Conservation (phyloP, 805 yeast species). For the Barnettozyma siamensis region DNA sequence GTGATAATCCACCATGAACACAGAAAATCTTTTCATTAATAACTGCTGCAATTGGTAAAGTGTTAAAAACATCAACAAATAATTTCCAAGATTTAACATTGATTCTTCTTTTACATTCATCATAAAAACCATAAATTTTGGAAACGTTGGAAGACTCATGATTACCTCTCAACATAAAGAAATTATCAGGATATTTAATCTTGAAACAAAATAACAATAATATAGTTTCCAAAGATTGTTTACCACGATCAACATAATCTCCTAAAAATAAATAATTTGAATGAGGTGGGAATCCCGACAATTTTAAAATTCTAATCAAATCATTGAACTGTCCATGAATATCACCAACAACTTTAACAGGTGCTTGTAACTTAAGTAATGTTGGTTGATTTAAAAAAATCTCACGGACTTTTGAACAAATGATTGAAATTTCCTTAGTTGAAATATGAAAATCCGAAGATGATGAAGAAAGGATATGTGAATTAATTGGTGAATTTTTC, state of each 20-base stretch:
- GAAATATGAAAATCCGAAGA: slow-evolving; percentile 18
- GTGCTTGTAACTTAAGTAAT: slow-evolving; percentile 70
- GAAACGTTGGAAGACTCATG: slow-evolving; percentile 98
- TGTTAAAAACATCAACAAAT: slow-evolving; percentile 91
- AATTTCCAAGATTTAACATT: slow-evolving; percentile 90
- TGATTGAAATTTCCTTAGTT: slow-evolving; percentile 62
- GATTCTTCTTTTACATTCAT: slow-evolving; percentile 93
- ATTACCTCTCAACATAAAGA: slow-evolving; percentile 87
- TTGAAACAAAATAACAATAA: slow-evolving; percentile 83
- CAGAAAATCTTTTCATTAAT: slow-evolving; percentile 94
- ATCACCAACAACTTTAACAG: slow-evolving; percentile 84
- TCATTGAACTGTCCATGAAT: slow-evolving; percentile 97
- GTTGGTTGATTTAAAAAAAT: slow-evolving; percentile 88
- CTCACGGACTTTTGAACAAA: slow-evolving; percentile 85
- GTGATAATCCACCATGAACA: slow-evolving; percentile 81
- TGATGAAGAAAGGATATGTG: slow-evolving; percentile 3
- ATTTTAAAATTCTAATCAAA: slow-evolving; percentile 81
- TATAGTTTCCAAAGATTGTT: slow-evolving; percentile 91
- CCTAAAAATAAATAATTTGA: slow-evolving; percentile 90
- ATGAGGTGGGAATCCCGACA: slow-evolving; percentile 96
- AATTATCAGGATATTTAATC: slow-evolving; percentile 94
- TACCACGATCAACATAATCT: slow-evolving; percentile 97
- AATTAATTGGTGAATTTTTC: slow-evolving; percentile 13
- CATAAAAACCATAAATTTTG: slow-evolving; percentile 94
- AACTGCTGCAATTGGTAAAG: slow-evolving; percentile 91